Percentiles rank a stretch among this genome's conserved stretches.
These are phyloP conservation scores for Colletotrichum lini DNA, from an alignment of 2,329 filamentous ascomycete genomes.

Conservation along the genomic window DNA sequence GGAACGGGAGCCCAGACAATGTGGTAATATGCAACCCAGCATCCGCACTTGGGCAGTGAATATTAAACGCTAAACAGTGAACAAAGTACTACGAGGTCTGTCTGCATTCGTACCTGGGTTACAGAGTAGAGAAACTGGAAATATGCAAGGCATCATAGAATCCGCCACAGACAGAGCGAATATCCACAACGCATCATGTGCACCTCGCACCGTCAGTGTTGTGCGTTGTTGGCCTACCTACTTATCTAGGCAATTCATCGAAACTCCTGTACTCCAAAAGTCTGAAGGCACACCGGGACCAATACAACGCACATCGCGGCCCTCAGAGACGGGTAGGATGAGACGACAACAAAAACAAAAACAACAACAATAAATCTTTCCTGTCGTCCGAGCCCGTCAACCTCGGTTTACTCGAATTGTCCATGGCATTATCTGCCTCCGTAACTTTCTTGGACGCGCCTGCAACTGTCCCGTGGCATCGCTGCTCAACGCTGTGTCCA, in stretches of 20 bases:
- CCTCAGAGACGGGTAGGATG: background rate
- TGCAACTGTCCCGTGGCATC: conserved; percentile 12
- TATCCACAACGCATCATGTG: background rate
- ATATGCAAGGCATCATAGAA: background rate
- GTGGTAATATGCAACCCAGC: background rate
- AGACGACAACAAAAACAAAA: too few species aligned
- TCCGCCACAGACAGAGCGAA: background rate
- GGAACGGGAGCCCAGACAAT: background rate
- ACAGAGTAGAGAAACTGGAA: background rate
- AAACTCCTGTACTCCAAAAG: background rate
- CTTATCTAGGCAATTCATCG: background rate
- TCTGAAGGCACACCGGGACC: background rate
- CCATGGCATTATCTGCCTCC: conserved; percentile 6
- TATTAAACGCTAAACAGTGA: background rate
- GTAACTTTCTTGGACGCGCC: conserved; percentile 5
- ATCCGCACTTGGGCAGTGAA: too few species aligned
- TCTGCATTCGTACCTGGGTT: background rate
- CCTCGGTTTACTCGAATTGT: too few species aligned
- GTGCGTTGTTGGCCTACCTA: background rate
- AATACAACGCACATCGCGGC: background rate
- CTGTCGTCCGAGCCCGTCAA: too few species aligned
- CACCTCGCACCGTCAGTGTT: background rate
- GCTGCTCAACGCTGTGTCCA: conserved; percentile 13
- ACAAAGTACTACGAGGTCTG: background rate
- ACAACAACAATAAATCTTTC: background rate